Base-by-base conservation (phyloP, 495 filamentous ascomycete genomes). In the Hypoxylon perforatum region DNA sequence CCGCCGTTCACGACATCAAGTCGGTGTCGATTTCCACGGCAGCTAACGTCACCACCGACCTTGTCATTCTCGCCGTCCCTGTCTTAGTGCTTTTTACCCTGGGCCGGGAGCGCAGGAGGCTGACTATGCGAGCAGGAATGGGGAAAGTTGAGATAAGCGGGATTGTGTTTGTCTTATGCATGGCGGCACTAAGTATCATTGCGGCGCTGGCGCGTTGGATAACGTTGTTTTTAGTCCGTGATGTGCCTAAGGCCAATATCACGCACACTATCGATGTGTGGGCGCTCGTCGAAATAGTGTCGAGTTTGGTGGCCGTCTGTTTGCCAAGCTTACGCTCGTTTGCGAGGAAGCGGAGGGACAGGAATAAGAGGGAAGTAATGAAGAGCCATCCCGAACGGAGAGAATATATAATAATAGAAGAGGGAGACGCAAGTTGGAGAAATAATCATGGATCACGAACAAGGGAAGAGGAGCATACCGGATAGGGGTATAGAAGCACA, bases 201-300 rank as follows among this genome's bases (percentile, higher is more conserved):
- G 75, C 75, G 1, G 75, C 75, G 54, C 60, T 76, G 9, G 70
- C 71, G 10, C 65, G 75, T 12, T 76, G 74, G 58, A 53, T 69
- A 0, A 70, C 65, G 36, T 66, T 77, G 9, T 50, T 71, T 52
- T 38, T 68, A 1, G 74, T 76, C 2, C 67, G 70, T 23, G 61
- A 57, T 11, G 67, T 72, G 7, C 67, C 75, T 0, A 71, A 65
- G 18, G 72, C 75, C 1, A 63, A 63, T 15, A 76, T 77, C 18
- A 75, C 74, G 12, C 75, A 76, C 55, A 76, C 75, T 6, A 77
- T 77, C 28, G 75, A 77, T 45, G 75, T 77, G 25, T 76, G 74
- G 66, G 74, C 75, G 0, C 50, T 76, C 10, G 74, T 75, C 12
- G 75, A 77, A 50, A 77, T 77, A 17, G 67, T 75, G n/a, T 62